A percentile compares a stretch with the other conserved stretches of the same genome.
Evolutionary conservation across 139 green algal genomes (phyloP).

Genomic region (Chlamydomonas urium): DNA sequence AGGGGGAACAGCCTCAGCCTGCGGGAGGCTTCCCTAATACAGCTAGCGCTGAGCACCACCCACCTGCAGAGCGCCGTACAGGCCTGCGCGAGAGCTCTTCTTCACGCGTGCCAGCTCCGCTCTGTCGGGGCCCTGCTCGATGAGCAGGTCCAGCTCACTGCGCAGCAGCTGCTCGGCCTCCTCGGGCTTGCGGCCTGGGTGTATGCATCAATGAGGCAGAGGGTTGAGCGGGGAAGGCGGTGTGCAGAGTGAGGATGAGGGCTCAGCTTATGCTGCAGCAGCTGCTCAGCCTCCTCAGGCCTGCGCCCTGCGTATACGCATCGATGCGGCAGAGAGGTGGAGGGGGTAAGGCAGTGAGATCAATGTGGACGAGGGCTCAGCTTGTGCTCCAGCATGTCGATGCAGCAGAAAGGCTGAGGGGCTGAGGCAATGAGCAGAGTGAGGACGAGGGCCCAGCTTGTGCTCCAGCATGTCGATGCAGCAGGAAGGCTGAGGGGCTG

Average conservation of each 20-base stretch:
- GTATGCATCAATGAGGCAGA: too few relatives aligned
- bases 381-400: slow-evolving; percentile 33
- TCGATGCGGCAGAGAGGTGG: too few relatives aligned
- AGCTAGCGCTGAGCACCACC: too few relatives aligned
- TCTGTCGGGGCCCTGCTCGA: slow-evolving; percentile 25
- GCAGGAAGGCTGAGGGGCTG: too few relatives aligned
- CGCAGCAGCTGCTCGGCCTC: slow-evolving; percentile 15
- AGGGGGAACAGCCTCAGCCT: too few relatives aligned
- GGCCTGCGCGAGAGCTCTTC: slow-evolving; percentile 29
- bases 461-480: slow-evolving; percentile 30
- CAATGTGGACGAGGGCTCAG: too few relatives aligned
- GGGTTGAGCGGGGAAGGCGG: too few relatives aligned
- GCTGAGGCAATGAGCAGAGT: too few relatives aligned
- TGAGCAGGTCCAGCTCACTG: slow-evolving; percentile 33
- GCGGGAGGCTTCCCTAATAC: too few relatives aligned
- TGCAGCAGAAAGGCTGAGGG: too few relatives aligned
- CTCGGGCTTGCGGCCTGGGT: neutral
- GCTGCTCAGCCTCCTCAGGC: neutral
- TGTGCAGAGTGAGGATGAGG: too few relatives aligned
- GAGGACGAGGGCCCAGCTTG: slow-evolving; percentile 32
- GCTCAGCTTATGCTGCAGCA: slow-evolving; percentile 32
- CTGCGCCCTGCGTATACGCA: neutral
- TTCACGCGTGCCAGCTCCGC: slow-evolving; percentile 44
- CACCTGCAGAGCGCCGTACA: slow-evolving; percentile 36
- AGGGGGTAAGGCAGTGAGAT: too few relatives aligned